Conservation (phyloP, 2,329 filamentous ascomycete genomes). For the Ophiostoma himal-ulmi region DNA sequence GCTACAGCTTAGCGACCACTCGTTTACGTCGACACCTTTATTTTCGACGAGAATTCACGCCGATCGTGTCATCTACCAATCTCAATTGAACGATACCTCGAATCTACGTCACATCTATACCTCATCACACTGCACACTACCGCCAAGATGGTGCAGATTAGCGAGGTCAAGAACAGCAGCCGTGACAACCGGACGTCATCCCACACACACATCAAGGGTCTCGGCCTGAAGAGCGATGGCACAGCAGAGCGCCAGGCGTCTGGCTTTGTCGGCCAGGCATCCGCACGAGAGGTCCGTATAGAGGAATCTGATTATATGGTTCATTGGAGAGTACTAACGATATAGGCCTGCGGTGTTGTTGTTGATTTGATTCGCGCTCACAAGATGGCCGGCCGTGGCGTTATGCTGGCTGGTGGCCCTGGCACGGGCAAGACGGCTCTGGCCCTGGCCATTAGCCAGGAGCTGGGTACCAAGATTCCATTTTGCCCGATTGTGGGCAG, state of each 20-base stretch:
- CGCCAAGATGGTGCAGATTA: constrained; percentile 72
- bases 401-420: constrained; percentile 87
- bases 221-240: constrained; percentile 81
- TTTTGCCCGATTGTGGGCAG: constrained; percentile 98
- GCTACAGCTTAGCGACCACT: background rate
- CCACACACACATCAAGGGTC: constrained; percentile 95
- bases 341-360: constrained; percentile 83
- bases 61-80: background rate
- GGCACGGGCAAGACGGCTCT: constrained; percentile 97
- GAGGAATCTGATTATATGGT: no score
- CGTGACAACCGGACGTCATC: constrained; percentile 94
- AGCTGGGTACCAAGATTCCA: constrained; percentile 94
- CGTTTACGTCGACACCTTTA: background rate
- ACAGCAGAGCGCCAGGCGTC: constrained; percentile 70
- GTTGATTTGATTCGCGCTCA: constrained; percentile 93
- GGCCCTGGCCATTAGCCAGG: constrained; percentile 90
- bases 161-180: constrained; percentile 88
- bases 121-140: background rate
- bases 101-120: background rate
- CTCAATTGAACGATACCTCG: background rate
- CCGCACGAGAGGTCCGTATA: constrained; percentile 72
- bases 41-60: background rate
- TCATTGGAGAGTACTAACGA: background rate
- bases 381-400: constrained; percentile 94
- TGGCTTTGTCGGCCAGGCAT: constrained; percentile 84